A percentile compares a stretch with the other conserved stretches of the same genome.
These are phyloP conservation scores for Sparassis latifolia DNA, from an alignment of 1,284 basidiomycete species.

Conservation along the genomic window DNA sequence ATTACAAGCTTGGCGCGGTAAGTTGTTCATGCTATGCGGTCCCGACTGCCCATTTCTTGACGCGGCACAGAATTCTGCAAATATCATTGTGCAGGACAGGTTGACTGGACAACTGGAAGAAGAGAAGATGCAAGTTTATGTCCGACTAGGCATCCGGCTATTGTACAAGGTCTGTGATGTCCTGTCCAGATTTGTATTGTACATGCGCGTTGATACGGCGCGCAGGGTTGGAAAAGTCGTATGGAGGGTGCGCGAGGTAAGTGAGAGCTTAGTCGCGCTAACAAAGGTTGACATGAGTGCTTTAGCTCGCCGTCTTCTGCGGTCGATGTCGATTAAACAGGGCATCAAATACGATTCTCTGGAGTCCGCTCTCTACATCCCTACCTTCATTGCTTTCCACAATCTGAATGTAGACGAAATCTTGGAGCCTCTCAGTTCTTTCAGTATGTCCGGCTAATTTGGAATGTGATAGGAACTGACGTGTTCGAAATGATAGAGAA, in stretches of 20 bases:
- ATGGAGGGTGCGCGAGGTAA: constrained; percentile 88
- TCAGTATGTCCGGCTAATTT: constrained; percentile 46
- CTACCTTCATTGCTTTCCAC: constrained; percentile 87
- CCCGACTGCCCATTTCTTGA: background rate
- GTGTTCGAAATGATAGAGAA: constrained; percentile 45
- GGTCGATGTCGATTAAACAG: constrained; percentile 91
- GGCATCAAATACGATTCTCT: constrained; percentile 90
- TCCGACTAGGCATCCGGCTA: constrained; percentile 86
- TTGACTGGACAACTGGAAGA: constrained; percentile 89
- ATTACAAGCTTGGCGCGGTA: constrained; percentile 87
- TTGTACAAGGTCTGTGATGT: constrained; percentile 68
- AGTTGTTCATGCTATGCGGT: constrained; percentile 23
- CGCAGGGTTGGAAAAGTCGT: constrained; percentile 71
- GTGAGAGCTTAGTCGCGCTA: constrained; percentile 15
- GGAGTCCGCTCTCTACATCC: constrained; percentile 80
- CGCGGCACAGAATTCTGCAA: constrained; percentile 73
- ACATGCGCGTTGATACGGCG: background rate
- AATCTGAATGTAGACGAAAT: constrained; percentile 81
- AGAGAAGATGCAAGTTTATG: constrained; percentile 98
- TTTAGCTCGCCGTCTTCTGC: constrained; percentile 72
- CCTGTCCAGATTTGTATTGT: background rate
- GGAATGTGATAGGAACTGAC: constrained; percentile 1
- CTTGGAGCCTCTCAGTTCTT: constrained; percentile 74
- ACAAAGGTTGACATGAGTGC: background rate
- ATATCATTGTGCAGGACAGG: constrained; percentile 94